A percentile compares a stretch with the other conserved stretches of the same genome.
These are phyloP conservation scores for Wickerhamomyces silvicola DNA, from an alignment of 805 yeast genomes.

Conservation along the genomic window DNA sequence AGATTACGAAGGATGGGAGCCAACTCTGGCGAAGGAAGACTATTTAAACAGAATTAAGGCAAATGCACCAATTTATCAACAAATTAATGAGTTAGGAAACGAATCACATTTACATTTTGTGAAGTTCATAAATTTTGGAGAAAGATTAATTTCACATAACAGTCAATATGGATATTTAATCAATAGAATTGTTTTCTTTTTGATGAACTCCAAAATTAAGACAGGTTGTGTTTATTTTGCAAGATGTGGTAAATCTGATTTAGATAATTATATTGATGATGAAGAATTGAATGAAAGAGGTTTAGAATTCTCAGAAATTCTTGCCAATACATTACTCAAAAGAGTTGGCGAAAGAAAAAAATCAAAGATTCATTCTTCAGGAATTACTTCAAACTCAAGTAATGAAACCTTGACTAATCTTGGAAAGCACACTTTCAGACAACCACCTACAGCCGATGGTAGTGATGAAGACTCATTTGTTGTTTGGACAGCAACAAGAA, in stretches of 20 bases:
- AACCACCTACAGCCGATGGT: slow-evolving; percentile 45
- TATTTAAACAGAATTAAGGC: slow-evolving; percentile 65
- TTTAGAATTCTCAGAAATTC: slow-evolving; percentile 51
- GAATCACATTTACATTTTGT: slow-evolving; percentile 62
- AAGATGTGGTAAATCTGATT: slow-evolving; percentile 51
- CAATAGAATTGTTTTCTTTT: slow-evolving; percentile 83
- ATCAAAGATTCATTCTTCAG: slow-evolving; percentile 1
- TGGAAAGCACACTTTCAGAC: slow-evolving; percentile 24
- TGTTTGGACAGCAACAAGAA: slow-evolving; percentile 94
- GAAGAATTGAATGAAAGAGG: slow-evolving; percentile 81
- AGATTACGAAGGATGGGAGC: slow-evolving; percentile 75
- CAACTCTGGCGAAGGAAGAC: slow-evolving; percentile 66
- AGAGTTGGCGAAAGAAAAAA: slow-evolving; percentile 27
- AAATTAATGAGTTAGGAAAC: slow-evolving; percentile 41
- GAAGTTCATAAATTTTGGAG: slow-evolving; percentile 88
- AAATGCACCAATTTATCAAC: slow-evolving; percentile 67
- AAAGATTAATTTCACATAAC: slow-evolving; percentile 69
- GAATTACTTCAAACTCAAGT: slow-evolving; percentile 12
- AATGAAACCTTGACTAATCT: slow-evolving; percentile 8
- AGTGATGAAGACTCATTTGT: slow-evolving; percentile 55
- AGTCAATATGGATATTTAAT: slow-evolving; percentile 84
- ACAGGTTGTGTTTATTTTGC: slow-evolving; percentile 92
- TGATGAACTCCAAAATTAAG: slow-evolving; percentile 86
- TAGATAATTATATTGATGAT: slow-evolving; percentile 61
- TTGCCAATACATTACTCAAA: slow-evolving; percentile 49